A percentile compares a stretch with the other conserved stretches of the same genome.
Conservation (phyloP, 495 filamentous ascomycete species). For the Cercophora scortea region DNA sequence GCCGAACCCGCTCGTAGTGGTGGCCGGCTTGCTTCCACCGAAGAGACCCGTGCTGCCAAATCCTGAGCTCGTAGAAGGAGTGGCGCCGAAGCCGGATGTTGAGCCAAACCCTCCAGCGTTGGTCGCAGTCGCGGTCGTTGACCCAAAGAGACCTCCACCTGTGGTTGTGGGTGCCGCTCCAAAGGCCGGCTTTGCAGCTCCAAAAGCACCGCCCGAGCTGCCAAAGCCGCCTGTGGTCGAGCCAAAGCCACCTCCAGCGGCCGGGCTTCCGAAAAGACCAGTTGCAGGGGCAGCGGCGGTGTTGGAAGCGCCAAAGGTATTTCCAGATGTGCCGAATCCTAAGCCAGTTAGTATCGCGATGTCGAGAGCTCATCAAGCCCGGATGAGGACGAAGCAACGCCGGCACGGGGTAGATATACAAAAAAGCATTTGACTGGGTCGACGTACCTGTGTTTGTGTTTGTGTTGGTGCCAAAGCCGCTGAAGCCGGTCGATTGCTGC, state of each 20-base stretch:
- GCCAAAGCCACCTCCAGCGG: background rate
- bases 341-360: slow-evolving; percentile 1
- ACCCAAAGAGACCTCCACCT: slow-evolving; percentile 11
- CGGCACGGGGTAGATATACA: background rate
- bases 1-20: slow-evolving; percentile 3
- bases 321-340: slow-evolving; percentile 18
- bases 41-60: slow-evolving; percentile 26
- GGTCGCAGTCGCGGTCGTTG: slow-evolving; percentile 25
- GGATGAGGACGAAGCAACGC: slow-evolving; percentile 1
- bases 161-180: slow-evolving; percentile 6
- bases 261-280: slow-evolving; percentile 37
- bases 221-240: slow-evolving; percentile 9
- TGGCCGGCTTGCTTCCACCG: slow-evolving; percentile 9
- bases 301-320: background rate
- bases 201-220: slow-evolving; percentile 4
- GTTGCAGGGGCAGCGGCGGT: slow-evolving; percentile 14
- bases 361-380: background rate
- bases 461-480: slow-evolving; percentile 48
- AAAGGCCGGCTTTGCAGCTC: slow-evolving; percentile 9
- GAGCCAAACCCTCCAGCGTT: slow-evolving; percentile 32
- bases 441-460: slow-evolving; percentile 38
- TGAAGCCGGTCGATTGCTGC: slow-evolving; percentile 47
- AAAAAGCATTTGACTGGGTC: background rate
- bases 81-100: slow-evolving; percentile 40
- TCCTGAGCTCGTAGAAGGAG: slow-evolving; percentile 30